Conservation (phyloP, 768 basidiomycete genomes). For the Trichaptum fuscoviolaceum region DNA sequence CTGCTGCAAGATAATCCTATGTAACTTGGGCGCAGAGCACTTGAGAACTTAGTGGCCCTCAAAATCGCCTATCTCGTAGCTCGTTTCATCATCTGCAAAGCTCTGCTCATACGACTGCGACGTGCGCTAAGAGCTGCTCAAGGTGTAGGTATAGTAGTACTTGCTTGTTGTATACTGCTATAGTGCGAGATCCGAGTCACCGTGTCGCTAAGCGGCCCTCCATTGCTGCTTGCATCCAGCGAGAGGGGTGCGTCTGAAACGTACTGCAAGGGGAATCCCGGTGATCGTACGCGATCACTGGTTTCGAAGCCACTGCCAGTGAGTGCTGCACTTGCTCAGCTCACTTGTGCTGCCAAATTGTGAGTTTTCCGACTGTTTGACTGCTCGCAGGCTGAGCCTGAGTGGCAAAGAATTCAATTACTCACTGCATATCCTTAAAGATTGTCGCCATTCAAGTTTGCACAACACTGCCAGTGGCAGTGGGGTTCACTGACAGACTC, state of each 20-base stretch:
- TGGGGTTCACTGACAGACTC: too few species aligned
- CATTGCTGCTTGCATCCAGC: not conserved
- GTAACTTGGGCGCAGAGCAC: conserved; percentile 45
- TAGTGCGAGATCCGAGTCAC: conserved; percentile 62
- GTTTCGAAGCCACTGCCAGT: conserved; percentile 82
- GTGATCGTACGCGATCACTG: conserved; percentile 66
- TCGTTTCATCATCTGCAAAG: conserved; percentile 41
- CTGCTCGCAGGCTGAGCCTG: too few species aligned
- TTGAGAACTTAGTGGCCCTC: conserved; percentile 20
- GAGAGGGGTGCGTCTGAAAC: conserved; percentile 1
- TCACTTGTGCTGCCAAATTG: conserved; percentile 34
- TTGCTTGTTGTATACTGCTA: conserved; percentile 64
- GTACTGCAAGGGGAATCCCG: conserved; percentile 40
- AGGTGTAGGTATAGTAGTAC: conserved; percentile 71
- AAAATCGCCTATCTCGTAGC: conserved; percentile 21
- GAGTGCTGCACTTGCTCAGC: conserved; percentile 63
- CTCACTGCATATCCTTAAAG: too few species aligned
- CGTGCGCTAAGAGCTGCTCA: conserved; percentile 39
- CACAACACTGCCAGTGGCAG: too few species aligned
- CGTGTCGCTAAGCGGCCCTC: conserved; percentile 35
- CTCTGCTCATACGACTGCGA: conserved; percentile 35
- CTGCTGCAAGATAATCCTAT: conserved; percentile 58
- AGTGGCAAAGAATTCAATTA: too few species aligned
- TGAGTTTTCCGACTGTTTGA: conserved; percentile 47
- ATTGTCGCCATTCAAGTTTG: too few species aligned